A percentile compares a stretch with the other conserved stretches of the same genome.
These are phyloP conservation scores for Cladobotryum protrusum DNA, from an alignment of 2,329 filamentous ascomycete species.

Conservation along the genomic window DNA sequence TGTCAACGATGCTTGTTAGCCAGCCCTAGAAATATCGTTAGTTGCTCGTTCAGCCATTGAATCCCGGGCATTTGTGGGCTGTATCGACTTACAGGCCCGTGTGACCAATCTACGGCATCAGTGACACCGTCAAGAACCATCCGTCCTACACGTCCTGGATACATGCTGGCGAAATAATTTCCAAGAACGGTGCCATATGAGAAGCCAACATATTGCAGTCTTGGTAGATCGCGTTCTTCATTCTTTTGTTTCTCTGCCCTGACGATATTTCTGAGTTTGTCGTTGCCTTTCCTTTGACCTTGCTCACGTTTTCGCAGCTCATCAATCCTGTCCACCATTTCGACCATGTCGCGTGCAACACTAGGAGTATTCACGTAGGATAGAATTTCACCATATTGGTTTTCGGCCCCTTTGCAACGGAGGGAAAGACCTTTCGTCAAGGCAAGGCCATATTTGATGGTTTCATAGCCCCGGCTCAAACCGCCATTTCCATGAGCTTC, in stretches of 20 bases:
- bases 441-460: constrained; percentile 19
- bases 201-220: constrained; percentile 30
- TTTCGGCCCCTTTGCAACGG: constrained; percentile 20
- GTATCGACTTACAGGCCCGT: not conserved
- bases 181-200: constrained; percentile 36
- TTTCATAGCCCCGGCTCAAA: constrained; percentile 13
- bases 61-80: too few species aligned
- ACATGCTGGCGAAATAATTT: constrained; percentile 35
- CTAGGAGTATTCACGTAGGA: constrained; percentile 28
- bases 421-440: constrained; percentile 18
- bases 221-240: not conserved
- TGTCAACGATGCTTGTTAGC: constrained; percentile 1
- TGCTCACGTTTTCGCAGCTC: constrained; percentile 20
- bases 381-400: constrained; percentile 19
- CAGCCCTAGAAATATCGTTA: constrained; percentile 1
- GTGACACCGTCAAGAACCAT: constrained; percentile 34
- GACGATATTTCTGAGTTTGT: too few species aligned
- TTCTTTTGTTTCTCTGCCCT: too few species aligned
- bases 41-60: not conserved
- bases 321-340: constrained; percentile 33
- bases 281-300: not conserved
- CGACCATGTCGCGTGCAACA: constrained; percentile 36
- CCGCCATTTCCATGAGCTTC: constrained; percentile 25
- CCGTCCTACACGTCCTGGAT: constrained; percentile 36
- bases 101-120: constrained; percentile 13